phyloP scores from a whole-genome alignment of 306 rosid genomes.

The Rosa chinensis region DNA sequence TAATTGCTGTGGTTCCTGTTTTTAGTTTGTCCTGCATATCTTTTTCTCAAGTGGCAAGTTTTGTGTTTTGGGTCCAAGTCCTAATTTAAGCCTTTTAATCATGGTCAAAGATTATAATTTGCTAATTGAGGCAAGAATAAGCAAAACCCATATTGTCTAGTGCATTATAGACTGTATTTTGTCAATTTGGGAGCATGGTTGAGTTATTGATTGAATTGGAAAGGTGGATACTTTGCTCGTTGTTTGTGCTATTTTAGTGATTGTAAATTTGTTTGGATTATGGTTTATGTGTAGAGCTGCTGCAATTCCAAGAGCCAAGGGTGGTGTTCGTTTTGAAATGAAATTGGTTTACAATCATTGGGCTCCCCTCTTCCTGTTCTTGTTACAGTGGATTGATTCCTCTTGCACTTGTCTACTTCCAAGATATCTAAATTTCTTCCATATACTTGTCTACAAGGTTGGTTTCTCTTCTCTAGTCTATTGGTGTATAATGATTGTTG shows the following conservation, averaged over 20 bases:
- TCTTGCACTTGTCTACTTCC: slow-evolving; percentile 80
- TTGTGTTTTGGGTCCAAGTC: neutral
- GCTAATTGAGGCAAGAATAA: slow-evolving; percentile 13
- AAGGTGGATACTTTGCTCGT: neutral
- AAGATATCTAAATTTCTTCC: slow-evolving; percentile 76
- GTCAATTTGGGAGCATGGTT: neutral
- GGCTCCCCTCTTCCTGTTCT: slow-evolving; percentile 74
- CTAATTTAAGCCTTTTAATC: neutral
- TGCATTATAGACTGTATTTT: neutral
- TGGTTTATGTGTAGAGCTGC: slow-evolving; percentile 64
- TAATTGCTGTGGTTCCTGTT: neutral
- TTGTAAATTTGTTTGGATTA: slow-evolving; percentile 27
- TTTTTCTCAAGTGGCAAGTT: slow-evolving; percentile 11
- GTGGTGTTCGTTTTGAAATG: slow-evolving; percentile 83
- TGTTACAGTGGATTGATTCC: slow-evolving; percentile 92
- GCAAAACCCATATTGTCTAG: neutral
- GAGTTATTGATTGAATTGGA: neutral
- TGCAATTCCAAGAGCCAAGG: slow-evolving; percentile 82
- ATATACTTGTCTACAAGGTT: slow-evolving; percentile 84
- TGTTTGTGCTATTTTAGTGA: neutral
- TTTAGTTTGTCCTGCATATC: slow-evolving; percentile 8
- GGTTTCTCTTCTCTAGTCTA: slow-evolving; percentile 19
- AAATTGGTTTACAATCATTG: slow-evolving; percentile 81
- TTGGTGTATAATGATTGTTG: slow-evolving; percentile 10
- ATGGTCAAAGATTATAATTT: slow-evolving; percentile 12